Evolutionary conservation across 192 early-diverging fungal species (phyloP).

Genomic region (Spizellomyces sp.): DNA sequence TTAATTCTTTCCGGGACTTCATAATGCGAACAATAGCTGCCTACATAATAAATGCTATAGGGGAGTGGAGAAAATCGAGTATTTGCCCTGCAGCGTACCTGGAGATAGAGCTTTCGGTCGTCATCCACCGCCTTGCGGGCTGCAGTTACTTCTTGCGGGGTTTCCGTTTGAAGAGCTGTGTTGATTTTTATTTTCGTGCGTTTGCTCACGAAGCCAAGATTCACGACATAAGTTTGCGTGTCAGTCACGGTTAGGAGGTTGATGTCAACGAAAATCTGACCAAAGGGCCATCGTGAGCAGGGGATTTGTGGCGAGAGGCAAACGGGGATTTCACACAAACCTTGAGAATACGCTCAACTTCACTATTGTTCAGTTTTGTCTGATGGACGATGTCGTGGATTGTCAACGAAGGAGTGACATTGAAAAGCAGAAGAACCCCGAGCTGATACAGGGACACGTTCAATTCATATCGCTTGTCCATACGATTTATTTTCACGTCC

Average conservation of each 20-base stretch:
- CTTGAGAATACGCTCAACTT: constrained; percentile 66
- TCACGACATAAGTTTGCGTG: neutral
- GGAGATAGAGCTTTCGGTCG: constrained; percentile 73
- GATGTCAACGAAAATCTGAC: neutral
- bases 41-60: constrained; percentile 26
- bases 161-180: constrained; percentile 60
- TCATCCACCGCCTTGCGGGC: constrained; percentile 72
- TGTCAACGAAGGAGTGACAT: constrained; percentile 46
- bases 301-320: no score
- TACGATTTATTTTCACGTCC: constrained; percentile 65
- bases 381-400: constrained; percentile 59
- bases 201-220: constrained; percentile 53
- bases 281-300: no score
- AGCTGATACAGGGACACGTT: constrained; percentile 74
- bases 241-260: neutral
- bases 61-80: constrained; percentile 16
- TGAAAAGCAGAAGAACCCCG: constrained; percentile 69
- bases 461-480: constrained; percentile 80
- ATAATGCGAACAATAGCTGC: constrained; percentile 89
- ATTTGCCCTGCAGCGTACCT: constrained; percentile 41
- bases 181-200: constrained; percentile 79
- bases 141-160: constrained; percentile 59
- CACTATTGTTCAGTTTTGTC: constrained; percentile 55
- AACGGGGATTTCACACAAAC: constrained; percentile 1
- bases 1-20: constrained; percentile 71